Conservation (phyloP, 345 rosid genomes). For the Alliaria petiolata region DNA sequence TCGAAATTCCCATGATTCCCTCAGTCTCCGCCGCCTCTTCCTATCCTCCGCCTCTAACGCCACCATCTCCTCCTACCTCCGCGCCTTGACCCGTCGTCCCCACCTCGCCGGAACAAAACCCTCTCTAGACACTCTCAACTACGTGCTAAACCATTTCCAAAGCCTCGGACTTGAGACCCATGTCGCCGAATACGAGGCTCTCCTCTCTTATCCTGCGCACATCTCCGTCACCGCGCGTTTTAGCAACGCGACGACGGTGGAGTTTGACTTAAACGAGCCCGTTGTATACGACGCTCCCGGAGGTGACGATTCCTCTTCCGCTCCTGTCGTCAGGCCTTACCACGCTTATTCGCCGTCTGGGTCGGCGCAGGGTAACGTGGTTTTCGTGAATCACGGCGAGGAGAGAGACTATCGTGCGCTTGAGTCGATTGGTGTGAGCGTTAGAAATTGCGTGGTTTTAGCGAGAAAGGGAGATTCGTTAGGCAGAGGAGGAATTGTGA, state of each 20-base stretch:
- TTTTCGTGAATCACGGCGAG: constrained; percentile 71
- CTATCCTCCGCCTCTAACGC: constrained; percentile 65
- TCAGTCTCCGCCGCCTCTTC: constrained; percentile 47
- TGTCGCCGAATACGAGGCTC: constrained; percentile 45
- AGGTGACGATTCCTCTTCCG: not conserved
- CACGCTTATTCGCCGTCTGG: constrained; percentile 97
- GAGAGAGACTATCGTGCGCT: constrained; percentile 71
- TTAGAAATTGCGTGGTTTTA: constrained; percentile 58
- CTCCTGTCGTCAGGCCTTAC: constrained; percentile 52
- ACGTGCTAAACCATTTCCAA: constrained; percentile 62
- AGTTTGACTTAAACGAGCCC: constrained; percentile 35
- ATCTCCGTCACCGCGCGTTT: constrained; percentile 52
- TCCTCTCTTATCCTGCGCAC: constrained; percentile 69
- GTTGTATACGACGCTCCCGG: constrained; percentile 25
- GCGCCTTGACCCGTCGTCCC: constrained; percentile 62
- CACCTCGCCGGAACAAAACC: constrained; percentile 87
- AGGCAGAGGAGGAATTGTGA: constrained; percentile 64
- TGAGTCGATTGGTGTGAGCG: constrained; percentile 53
- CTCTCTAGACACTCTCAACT: constrained; percentile 46
- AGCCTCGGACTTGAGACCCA: constrained; percentile 54
- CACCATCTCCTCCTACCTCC: constrained; percentile 80
- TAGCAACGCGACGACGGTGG: constrained; percentile 39
- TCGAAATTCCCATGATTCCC: constrained; percentile 32
- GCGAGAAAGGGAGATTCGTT: constrained; percentile 55
- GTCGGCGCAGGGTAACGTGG: constrained; percentile 49